phyloP scores from a whole-genome alignment of 1,139 yeast genomes.

The Nakaseomyces glabratus region DNA sequence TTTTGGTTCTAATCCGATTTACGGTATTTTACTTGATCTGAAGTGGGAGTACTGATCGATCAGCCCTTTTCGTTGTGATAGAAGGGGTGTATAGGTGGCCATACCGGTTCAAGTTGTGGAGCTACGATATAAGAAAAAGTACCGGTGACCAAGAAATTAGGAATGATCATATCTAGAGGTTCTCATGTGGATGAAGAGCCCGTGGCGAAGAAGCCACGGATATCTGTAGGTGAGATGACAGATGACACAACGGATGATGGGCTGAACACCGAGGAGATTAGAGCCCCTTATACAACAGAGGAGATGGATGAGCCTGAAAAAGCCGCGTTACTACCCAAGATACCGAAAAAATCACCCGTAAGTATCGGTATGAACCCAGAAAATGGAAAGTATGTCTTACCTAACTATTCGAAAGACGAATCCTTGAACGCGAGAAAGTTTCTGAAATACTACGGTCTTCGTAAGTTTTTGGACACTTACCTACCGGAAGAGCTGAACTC shows the following conservation, averaged over 20 bases:
- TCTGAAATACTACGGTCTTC: constrained; percentile 54
- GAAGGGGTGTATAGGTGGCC: too few relatives aligned
- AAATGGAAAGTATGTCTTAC: constrained; percentile 31
- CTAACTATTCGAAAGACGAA: constrained; percentile 34
- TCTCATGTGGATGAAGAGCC: too few relatives aligned
- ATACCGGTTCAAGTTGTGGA: too few relatives aligned
- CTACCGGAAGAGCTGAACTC: constrained; percentile 52
- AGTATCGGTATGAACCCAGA: constrained; percentile 17
- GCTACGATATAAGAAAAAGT: too few relatives aligned
- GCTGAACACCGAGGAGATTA: constrained; percentile 3
- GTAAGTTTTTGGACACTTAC: constrained; percentile 48
- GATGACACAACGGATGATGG: too few relatives aligned
- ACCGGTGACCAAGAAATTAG: too few relatives aligned
- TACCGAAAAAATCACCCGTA: constrained; percentile 3
- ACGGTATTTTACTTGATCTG: too few relatives aligned
- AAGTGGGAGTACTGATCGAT: too few relatives aligned
- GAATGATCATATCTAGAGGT: too few relatives aligned
- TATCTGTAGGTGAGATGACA: too few relatives aligned
- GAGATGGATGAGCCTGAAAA: constrained; percentile 5
- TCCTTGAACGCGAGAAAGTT: constrained; percentile 46
- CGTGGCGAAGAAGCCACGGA: background rate
- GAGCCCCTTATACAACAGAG: constrained; percentile 3
- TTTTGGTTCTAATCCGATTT: too few relatives aligned
- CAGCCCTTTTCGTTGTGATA: too few relatives aligned
- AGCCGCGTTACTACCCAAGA: constrained; percentile 4